phyloP scores from a whole-genome alignment of 208 protist genomes.

The Trypanosoma avium region DNA sequence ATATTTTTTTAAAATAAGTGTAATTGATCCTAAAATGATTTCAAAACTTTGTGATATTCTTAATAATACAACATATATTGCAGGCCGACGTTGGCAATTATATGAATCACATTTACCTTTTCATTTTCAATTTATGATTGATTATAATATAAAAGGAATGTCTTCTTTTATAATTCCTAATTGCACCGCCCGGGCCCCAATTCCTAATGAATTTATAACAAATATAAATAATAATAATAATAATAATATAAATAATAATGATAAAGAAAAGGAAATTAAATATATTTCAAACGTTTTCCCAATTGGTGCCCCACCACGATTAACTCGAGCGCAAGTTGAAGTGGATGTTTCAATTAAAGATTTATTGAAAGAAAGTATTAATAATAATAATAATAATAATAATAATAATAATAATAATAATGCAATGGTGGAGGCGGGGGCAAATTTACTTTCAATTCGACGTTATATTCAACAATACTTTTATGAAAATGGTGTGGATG shows the following conservation, averaged over 20 bases:
- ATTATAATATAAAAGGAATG: slow-evolving; percentile 61
- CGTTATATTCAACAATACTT: slow-evolving; percentile 56
- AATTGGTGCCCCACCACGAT: slow-evolving; percentile 33
- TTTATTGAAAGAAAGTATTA: too few species aligned
- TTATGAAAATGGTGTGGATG: slow-evolving; percentile 48
- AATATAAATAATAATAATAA: too few species aligned
- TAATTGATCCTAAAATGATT: slow-evolving; percentile 57
- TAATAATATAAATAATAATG: too few species aligned
- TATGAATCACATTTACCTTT: slow-evolving; percentile 64
- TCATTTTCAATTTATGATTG: slow-evolving; percentile 78
- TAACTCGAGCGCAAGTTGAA: slow-evolving; percentile 54
- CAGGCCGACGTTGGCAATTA: slow-evolving; percentile 58
- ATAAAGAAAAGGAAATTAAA: too few species aligned
- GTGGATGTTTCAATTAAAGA: slow-evolving; percentile 39
- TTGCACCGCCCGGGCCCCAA: slow-evolving; percentile 22
- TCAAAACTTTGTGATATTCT: slow-evolving; percentile 40
- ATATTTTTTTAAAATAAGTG: slow-evolving; percentile 64
- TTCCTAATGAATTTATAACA: slow-evolving; percentile 21
- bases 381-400: too few species aligned
- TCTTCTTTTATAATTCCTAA: slow-evolving; percentile 44
- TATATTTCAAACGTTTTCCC: too few species aligned
- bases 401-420: neutral
- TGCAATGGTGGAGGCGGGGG: slow-evolving; percentile 26
- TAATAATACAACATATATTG: slow-evolving; percentile 46
- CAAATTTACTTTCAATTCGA: slow-evolving; percentile 53